These are phyloP conservation scores for Ceratobasidium sp. DNA, from an alignment of 1,284 basidiomycete genomes.

Conservation along the genomic window DNA sequence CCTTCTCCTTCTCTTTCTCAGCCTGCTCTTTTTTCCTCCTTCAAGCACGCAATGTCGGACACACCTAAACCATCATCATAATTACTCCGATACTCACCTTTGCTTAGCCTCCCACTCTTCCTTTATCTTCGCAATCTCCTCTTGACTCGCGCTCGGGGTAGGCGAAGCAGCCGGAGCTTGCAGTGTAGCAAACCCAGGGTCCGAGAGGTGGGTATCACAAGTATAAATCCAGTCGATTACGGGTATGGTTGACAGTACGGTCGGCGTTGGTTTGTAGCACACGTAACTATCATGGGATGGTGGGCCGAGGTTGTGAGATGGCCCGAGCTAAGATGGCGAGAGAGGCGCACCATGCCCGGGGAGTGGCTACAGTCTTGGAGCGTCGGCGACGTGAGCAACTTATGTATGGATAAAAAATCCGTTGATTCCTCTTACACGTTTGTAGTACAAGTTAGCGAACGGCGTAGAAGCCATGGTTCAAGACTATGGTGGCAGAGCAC, in stretches of 20 bases:
- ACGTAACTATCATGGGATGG: constrained; percentile 45
- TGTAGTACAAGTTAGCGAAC: constrained; percentile 35
- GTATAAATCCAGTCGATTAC: constrained; percentile 80
- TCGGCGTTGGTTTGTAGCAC: constrained; percentile 72
- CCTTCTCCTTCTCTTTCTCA: constrained; percentile 59
- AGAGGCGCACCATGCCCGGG: constrained; percentile 47
- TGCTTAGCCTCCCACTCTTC: constrained; percentile 81
- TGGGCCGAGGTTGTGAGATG: not conserved
- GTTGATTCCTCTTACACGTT: constrained; percentile 24
- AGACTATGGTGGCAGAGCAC: not conserved
- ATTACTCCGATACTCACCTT: constrained; percentile 44
- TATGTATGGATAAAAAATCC: not conserved
- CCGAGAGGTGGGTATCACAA: constrained; percentile 73
- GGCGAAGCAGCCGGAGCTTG: constrained; percentile 56
- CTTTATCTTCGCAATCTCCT: constrained; percentile 78
- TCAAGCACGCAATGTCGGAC: not conserved
- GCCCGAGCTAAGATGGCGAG: constrained; percentile 9
- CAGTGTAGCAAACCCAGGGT: constrained; percentile 73
- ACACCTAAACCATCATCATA: not conserved
- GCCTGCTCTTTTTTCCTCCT: constrained; percentile 49
- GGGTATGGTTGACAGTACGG: constrained; percentile 77
- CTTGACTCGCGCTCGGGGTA: constrained; percentile 63
- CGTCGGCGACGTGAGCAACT: not conserved
- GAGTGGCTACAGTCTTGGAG: constrained; percentile 47
- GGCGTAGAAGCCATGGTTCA: constrained; percentile 29